Percentiles rank a stretch among this genome's conserved stretches.
These are phyloP conservation scores for Lactarius sp. DNA, from an alignment of 768 basidiomycete genomes.

Conservation along the genomic window DNA sequence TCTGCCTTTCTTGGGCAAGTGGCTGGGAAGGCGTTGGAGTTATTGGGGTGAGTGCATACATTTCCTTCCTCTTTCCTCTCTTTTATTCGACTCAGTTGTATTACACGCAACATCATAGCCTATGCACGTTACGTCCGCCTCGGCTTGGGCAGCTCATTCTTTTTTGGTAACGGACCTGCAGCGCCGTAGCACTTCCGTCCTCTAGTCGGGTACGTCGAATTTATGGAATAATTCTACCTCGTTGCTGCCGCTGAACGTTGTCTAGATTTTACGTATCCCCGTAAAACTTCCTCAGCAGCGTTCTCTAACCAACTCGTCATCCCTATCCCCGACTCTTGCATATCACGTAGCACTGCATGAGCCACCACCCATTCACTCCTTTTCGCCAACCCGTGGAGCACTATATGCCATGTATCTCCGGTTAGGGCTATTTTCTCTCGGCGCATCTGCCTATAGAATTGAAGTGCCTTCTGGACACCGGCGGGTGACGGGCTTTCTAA, in stretches of 20 bases:
- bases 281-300: slow-evolving; percentile 26
- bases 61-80: background rate
- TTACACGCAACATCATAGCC: slow-evolving; percentile 37
- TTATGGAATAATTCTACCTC: slow-evolving; percentile 1
- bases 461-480: slow-evolving; percentile 51
- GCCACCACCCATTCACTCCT: slow-evolving; percentile 59
- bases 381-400: slow-evolving; percentile 58
- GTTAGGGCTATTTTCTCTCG: slow-evolving; percentile 42
- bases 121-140: slow-evolving; percentile 66
- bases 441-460: slow-evolving; percentile 59
- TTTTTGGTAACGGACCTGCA: slow-evolving; percentile 40
- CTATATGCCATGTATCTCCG: slow-evolving; percentile 71
- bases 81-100: background rate
- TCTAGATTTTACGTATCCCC: slow-evolving; percentile 15
- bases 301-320: slow-evolving; percentile 41
- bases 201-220: background rate
- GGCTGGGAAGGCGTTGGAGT: slow-evolving; percentile 80
- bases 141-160: slow-evolving; percentile 60
- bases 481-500: slow-evolving; percentile 47
- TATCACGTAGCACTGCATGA: slow-evolving; percentile 54
- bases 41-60: slow-evolving; percentile 63
- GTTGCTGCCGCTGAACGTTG: slow-evolving; percentile 1
- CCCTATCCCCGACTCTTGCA: slow-evolving; percentile 48
- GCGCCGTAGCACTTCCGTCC: slow-evolving; percentile 2
- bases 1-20: slow-evolving; percentile 84